Evolutionary conservation across 2,329 filamentous ascomycete genomes (phyloP), one percentile per base, ranked within the genome.

Genomic region (Pseudogymnoascus destructans): DNA sequence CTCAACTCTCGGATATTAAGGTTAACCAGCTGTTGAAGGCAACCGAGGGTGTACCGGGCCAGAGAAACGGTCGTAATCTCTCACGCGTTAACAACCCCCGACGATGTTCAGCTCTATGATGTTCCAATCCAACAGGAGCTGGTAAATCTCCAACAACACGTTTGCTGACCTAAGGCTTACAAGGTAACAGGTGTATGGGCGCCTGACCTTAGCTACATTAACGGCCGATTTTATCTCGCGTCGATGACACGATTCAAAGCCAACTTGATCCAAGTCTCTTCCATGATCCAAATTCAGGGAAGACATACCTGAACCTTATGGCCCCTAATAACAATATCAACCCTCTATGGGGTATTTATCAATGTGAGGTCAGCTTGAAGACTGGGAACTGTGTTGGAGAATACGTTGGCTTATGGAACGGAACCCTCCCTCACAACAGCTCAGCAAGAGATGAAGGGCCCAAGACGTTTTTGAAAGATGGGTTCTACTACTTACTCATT

Each of bases 301-400:
- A 40, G 23, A 59, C 57, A 35, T 61, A 61, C 49, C 17, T 61
- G 15, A 61, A 59, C 30, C 35, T 60, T 15, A 61, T 60, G 59
- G 60, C 60, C 13, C 59, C 59, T 17, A 61, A 61, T 36, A 61
- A 60, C 27, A 61, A 61, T 33, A 13, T 54, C n/a, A 46, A 61
- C 9, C 55, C 59, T 36, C n/a, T 61, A 10, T 61, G 60, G 60
- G 60, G 60, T 10, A 60, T 61, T 42, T 61, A 58, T 42, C 59
- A 59, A 36, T 61, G 59, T 19, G 59, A 62, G 36, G 17, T 62
- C 10, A 56, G 49, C 33, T 33, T 62, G 7, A 27, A 1, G 10
- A 60, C 56, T 30, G 60, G 61, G 3, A 49, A 59, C 11, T 62
- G 61, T 49, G 55, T 62, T 42, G 61, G 61, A 9, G 57, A 59